Conservation (phyloP, 306 rosid species). For the Elaeagnus macrophylla region DNA sequence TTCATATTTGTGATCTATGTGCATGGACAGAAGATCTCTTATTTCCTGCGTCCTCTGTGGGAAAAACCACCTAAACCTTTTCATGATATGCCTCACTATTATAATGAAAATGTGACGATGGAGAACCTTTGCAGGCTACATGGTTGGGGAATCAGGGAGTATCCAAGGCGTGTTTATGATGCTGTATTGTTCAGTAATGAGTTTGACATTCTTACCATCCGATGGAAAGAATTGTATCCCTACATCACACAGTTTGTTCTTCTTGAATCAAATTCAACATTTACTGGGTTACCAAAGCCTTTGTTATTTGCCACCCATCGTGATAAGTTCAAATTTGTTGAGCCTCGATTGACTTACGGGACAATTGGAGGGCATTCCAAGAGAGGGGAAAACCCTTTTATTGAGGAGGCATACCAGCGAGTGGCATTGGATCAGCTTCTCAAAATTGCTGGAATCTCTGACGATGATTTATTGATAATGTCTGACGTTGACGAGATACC, state of each 20-base stretch:
- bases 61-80: slow-evolving; percentile 88
- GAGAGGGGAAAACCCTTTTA: slow-evolving; percentile 89
- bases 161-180: slow-evolving; percentile 90
- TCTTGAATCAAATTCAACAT: slow-evolving; percentile 91
- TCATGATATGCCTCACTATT: slow-evolving; percentile 77
- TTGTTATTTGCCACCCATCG: slow-evolving; percentile 48
- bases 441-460: slow-evolving; percentile 73
- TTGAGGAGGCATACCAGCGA: slow-evolving; percentile 97
- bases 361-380: slow-evolving; percentile 69
- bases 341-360: slow-evolving; percentile 76
- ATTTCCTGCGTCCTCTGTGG: slow-evolving; percentile 96
- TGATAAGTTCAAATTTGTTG: slow-evolving; percentile 61
- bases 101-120: slow-evolving; percentile 80
- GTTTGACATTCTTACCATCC: slow-evolving; percentile 70
- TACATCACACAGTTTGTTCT: slow-evolving; percentile 77
- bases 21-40: slow-evolving; percentile 95
- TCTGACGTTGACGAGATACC: slow-evolving; percentile 99
- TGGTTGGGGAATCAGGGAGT: slow-evolving; percentile 92
- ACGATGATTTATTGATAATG: slow-evolving; percentile 94
- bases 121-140: slow-evolving; percentile 85
- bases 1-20: slow-evolving; percentile 59
- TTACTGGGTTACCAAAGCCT: slow-evolving; percentile 74
- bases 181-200: slow-evolving; percentile 95
- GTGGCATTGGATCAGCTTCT: slow-evolving; percentile 87
- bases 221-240: slow-evolving; percentile 93